phyloP scores from a whole-genome alignment of 176 grass and related monocot genomes.

The Areca catechu region DNA sequence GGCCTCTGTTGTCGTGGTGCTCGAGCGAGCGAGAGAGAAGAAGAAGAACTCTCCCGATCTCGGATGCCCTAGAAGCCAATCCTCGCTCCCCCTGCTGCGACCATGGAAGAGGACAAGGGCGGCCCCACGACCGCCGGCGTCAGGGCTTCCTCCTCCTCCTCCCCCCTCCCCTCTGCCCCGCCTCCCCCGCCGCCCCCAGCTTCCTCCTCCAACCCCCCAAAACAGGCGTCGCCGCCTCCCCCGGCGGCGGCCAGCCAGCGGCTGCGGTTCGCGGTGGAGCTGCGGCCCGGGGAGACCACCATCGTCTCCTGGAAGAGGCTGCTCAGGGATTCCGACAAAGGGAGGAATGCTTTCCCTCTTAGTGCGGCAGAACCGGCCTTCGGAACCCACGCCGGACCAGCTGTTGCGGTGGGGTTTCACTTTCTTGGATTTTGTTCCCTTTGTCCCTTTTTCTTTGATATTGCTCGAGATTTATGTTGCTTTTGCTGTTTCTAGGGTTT shows the following conservation, averaged over 20 bases:
- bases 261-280: conserved; percentile 62
- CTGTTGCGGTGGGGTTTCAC: conserved; percentile 41
- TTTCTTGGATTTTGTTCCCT: no score
- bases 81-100: neutral
- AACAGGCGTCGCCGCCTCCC: conserved; percentile 1
- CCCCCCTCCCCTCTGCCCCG: no score
- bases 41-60: conserved; percentile 10
- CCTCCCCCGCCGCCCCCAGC: conserved; percentile 1
- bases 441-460: no score
- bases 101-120: conserved; percentile 35
- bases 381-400: conserved; percentile 12
- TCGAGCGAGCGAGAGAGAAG: no score
- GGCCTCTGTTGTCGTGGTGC: no score
- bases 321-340: conserved; percentile 50
- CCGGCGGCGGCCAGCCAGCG: conserved; percentile 23
- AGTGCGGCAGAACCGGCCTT: conserved; percentile 22
- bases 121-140: no score
- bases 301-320: conserved; percentile 99
- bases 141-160: no score
- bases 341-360: neutral
- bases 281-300: conserved; percentile 80
- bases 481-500: no score
- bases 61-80: conserved; percentile 12
- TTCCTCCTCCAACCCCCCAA: conserved; percentile 20
- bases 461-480: no score